Conservation (phyloP, 768 basidiomycete species). For the Trametes sanguinea region DNA sequence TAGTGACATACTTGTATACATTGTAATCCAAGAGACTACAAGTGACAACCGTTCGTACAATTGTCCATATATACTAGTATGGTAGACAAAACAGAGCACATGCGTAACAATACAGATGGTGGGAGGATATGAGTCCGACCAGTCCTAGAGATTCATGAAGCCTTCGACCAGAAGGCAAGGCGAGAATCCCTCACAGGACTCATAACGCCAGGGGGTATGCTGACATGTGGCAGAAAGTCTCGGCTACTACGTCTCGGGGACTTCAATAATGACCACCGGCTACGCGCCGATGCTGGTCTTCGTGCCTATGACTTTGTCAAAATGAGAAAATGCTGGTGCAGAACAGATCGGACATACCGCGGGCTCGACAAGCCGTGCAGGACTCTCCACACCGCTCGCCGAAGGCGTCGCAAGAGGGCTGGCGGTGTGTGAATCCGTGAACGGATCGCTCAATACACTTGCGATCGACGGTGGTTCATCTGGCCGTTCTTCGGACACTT, state of each 20-base stretch:
- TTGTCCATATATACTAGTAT: no score
- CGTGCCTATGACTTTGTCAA: not conserved
- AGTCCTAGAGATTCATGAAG: not conserved
- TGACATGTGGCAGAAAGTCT: constrained; percentile 18
- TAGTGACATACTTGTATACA: no score
- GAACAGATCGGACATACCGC: not conserved
- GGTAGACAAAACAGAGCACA: no score
- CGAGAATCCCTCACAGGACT: constrained; percentile 17
- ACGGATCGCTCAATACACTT: not conserved
- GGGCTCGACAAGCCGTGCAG: not conserved
- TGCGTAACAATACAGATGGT: no score
- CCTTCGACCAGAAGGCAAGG: constrained; percentile 14
- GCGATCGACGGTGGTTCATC: not conserved
- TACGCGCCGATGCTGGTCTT: not conserved
- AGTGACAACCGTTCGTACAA: no score
- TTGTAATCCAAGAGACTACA: no score
- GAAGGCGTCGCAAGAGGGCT: constrained; percentile 2
- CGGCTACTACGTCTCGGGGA: not conserved
- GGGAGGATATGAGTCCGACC: no score
- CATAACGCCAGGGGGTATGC: constrained; percentile 20
- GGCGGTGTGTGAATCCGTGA: constrained; percentile 1
- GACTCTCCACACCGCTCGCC: not conserved
- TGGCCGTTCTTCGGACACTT: not conserved
- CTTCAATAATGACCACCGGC: constrained; percentile 5
- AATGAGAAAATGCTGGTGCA: not conserved